Conservation (phyloP, 2,329 filamentous ascomycete species). For the Xylariaceae sp. region DNA sequence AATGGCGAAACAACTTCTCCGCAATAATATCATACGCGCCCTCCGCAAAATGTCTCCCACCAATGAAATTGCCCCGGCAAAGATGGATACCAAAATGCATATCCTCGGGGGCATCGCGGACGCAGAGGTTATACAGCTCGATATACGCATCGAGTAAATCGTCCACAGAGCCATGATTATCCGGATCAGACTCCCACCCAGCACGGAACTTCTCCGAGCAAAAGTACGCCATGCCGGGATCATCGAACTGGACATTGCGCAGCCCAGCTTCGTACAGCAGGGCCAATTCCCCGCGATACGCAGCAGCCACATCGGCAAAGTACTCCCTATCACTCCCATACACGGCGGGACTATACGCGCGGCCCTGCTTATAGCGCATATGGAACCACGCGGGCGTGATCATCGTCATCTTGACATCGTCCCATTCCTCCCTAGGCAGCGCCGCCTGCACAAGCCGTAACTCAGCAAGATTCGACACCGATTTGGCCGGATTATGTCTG, state of each 20-base stretch:
- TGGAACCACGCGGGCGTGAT: constrained; percentile 55
- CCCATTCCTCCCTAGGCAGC: constrained; percentile 44
- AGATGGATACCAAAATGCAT: constrained; percentile 74
- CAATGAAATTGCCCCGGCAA: constrained; percentile 64
- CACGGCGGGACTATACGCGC: constrained; percentile 51
- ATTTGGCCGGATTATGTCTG: constrained; percentile 38
- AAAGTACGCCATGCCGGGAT: constrained; percentile 66
- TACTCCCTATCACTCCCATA: constrained; percentile 56
- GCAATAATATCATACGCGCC: constrained; percentile 64
- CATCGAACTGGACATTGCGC: constrained; percentile 63
- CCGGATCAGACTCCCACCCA: constrained; percentile 62
- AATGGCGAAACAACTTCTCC: constrained; percentile 57
- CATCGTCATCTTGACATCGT: constrained; percentile 49
- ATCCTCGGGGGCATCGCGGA: constrained; percentile 58
- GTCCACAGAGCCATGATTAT: constrained; percentile 63
- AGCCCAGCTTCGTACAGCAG: constrained; percentile 58
- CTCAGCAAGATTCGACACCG: constrained; percentile 46
- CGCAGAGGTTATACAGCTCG: constrained; percentile 67
- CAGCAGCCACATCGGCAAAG: constrained; percentile 59
- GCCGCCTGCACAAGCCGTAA: constrained; percentile 43
- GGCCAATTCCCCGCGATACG: constrained; percentile 58
- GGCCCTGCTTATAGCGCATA: constrained; percentile 50
- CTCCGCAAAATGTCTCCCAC: constrained; percentile 60
- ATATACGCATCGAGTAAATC: constrained; percentile 72
- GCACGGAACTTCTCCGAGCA: constrained; percentile 66